Percentiles rank a stretch among this genome's conserved stretches.
Conservation (phyloP, 129 eudicot species). For the Tagetes patula region DNA sequence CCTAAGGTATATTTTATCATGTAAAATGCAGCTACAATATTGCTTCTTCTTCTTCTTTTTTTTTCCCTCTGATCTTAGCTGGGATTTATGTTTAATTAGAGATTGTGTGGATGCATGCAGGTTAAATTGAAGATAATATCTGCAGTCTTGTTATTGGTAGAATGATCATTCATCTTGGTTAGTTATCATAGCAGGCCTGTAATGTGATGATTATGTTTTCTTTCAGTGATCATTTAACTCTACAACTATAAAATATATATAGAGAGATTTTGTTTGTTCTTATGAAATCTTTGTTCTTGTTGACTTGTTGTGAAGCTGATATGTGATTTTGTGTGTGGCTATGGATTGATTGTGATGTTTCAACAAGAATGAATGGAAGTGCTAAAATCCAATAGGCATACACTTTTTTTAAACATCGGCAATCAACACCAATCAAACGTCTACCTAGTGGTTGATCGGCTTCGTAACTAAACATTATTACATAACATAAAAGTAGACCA, state of each 20-base stretch:
- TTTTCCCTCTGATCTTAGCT: background rate
- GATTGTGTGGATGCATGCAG: conserved; percentile 31
- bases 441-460: too few species aligned
- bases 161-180: conserved; percentile 17
- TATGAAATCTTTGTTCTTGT: background rate
- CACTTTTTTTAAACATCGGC: too few species aligned
- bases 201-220: conserved; percentile 28
- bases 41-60: too few species aligned
- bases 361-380: background rate
- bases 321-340: conserved; percentile 2
- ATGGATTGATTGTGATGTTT: background rate
- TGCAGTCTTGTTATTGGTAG: conserved; percentile 26
- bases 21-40: background rate
- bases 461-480: too few species aligned
- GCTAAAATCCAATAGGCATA: background rate
- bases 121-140: conserved; percentile 26
- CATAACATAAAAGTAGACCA: too few species aligned
- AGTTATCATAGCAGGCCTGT: conserved; percentile 41
- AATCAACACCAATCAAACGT: too few species aligned
- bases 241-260: background rate
- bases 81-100: conserved; percentile 8
- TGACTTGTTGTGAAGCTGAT: background rate
- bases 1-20: conserved; percentile 9
- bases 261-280: conserved; percentile 6
- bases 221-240: background rate